These are phyloP conservation scores for Paragyromitra xinjiangensis DNA, from an alignment of 495 filamentous ascomycete genomes.

Conservation along the genomic window DNA sequence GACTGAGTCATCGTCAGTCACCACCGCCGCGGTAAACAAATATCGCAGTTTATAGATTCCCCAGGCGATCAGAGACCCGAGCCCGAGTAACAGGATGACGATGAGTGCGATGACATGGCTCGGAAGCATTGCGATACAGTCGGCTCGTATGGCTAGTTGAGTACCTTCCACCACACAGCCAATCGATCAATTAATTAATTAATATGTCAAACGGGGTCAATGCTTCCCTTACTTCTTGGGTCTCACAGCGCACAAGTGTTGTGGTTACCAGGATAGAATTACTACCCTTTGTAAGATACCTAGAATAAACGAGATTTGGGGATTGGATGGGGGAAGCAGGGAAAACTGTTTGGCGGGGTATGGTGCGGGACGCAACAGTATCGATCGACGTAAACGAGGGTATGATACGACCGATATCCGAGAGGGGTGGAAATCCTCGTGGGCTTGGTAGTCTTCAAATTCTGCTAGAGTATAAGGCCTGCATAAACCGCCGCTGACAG, in stretches of 20 bases:
- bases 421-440: conserved; percentile 30
- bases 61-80: conserved; percentile 43
- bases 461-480: conserved; percentile 12
- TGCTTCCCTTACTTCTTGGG: conserved; percentile 41
- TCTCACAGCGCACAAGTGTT: conserved; percentile 24
- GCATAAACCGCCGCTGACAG: conserved; percentile 39
- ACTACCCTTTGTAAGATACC: conserved; percentile 25
- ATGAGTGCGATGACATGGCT: conserved; percentile 54
- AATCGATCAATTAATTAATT: conserved; percentile 33
- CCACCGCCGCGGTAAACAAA: conserved; percentile 24
- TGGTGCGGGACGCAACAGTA: conserved; percentile 28
- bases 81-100: conserved; percentile 50
- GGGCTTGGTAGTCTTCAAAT: conserved; percentile 30
- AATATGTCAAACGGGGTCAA: conserved; percentile 20
- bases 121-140: conserved; percentile 50
- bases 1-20: conserved; percentile 28
- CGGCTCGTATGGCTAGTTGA: conserved; percentile 42
- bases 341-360: conserved; percentile 40
- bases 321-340: conserved; percentile 24
- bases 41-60: conserved; percentile 44
- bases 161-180: conserved; percentile 34
- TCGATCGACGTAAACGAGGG: conserved; percentile 28
- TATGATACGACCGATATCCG: conserved; percentile 40
- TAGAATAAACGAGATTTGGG: conserved; percentile 36
- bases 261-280: conserved; percentile 38